phyloP scores from a whole-genome alignment of 2,329 filamentous ascomycete genomes.

The Pseudopithomyces maydicus region DNA sequence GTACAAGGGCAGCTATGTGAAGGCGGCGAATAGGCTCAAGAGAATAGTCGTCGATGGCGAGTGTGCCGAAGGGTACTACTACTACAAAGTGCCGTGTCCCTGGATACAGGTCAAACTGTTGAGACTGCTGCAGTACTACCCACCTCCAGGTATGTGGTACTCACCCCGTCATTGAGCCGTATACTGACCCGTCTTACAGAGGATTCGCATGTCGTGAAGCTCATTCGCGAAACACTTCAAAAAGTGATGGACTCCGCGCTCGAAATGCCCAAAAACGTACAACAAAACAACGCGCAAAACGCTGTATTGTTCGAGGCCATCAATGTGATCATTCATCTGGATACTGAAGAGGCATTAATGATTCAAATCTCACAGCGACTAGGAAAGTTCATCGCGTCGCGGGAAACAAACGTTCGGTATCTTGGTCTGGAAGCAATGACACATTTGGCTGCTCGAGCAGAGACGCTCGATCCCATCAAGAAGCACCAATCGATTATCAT shows the following conservation, averaged over 20 bases:
- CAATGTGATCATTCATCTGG: conserved; percentile 95
- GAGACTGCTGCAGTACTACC: conserved; percentile 91
- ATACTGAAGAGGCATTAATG: conserved; percentile 93
- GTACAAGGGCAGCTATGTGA: conserved; percentile 92
- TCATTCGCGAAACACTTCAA: conserved; percentile 90
- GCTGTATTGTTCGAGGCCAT: conserved; percentile 98
- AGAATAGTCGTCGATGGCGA: conserved; percentile 90
- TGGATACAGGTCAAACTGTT: conserved; percentile 98
- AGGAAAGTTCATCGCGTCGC: conserved; percentile 93
- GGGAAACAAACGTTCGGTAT: conserved; percentile 97
- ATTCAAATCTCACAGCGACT: conserved; percentile 90
- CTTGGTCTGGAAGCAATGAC: conserved; percentile 97
- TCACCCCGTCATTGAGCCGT: background rate
- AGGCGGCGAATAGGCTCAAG: conserved; percentile 88
- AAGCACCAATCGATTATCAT: conserved; percentile 97
- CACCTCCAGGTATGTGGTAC: conserved; percentile 73
- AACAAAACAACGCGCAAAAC: conserved; percentile 99
- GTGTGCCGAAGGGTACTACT: conserved; percentile 88
- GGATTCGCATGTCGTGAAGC: conserved; percentile 86
- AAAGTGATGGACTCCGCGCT: conserved; percentile 89
- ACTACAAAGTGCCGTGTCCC: conserved; percentile 99
- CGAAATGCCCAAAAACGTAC: conserved; percentile 96
- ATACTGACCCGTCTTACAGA: conserved; percentile 59
- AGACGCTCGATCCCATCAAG: conserved; percentile 96
- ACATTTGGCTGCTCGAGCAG: conserved; percentile 89